Evolutionary conservation across 257 asterid genomes (phyloP).

Genomic region (Forsythia viridissima): DNA sequence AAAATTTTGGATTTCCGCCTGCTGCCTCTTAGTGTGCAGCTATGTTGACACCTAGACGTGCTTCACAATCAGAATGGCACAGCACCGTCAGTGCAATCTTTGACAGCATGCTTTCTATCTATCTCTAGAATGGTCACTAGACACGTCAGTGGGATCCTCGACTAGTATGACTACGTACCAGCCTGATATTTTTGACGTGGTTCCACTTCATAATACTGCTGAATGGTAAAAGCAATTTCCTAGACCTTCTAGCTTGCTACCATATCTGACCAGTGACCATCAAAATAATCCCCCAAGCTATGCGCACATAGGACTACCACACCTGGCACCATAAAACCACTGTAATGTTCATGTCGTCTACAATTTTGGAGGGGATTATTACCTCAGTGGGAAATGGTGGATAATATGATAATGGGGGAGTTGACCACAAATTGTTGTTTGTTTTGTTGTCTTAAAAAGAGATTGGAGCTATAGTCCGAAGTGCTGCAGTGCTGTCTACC

Average conservation of each 20-base stretch:
- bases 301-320: neutral
- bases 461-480: neutral
- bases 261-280: neutral
- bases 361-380: neutral
- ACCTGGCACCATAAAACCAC: neutral
- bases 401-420: neutral
- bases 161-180: neutral
- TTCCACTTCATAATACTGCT: neutral
- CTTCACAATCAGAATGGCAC: neutral
- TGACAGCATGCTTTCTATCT: neutral
- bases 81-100: neutral
- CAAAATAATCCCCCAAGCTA: neutral
- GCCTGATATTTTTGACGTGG: neutral
- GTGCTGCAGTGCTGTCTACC: too few species aligned
- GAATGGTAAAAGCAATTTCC: neutral
- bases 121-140: neutral
- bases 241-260: neutral
- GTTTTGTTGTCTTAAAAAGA: neutral
- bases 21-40: neutral
- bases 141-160: neutral
- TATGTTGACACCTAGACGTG: neutral
- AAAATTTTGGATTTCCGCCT: neutral
- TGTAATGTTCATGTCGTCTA: neutral
- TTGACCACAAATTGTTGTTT: neutral
- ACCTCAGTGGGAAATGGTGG: neutral